A percentile compares a stretch with the other conserved stretches of the same genome.
phyloP scores from a whole-genome alignment of 441 rosid genomes.

The Jatropha multifida region DNA sequence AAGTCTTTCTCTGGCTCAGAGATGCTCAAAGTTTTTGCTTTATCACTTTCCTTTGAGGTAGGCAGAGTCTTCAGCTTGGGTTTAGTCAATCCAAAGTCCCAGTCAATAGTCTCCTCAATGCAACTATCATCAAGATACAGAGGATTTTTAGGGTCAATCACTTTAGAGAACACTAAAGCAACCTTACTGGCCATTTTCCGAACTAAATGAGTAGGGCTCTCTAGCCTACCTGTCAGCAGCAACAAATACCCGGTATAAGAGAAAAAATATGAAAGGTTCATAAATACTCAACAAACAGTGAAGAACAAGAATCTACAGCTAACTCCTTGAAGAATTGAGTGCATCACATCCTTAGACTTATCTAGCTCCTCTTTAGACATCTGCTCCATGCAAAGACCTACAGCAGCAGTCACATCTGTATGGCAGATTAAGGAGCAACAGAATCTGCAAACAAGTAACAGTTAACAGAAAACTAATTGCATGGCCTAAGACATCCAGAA shows the following conservation, averaged over 20 bases:
- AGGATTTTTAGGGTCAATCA: slow-evolving; percentile 85
- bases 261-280: slow-evolving; percentile 18
- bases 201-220: slow-evolving; percentile 69
- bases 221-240: slow-evolving; percentile 82
- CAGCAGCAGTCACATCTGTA: slow-evolving; percentile 84
- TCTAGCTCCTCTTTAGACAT: slow-evolving; percentile 87
- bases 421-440: slow-evolving; percentile 43
- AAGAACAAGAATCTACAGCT: slow-evolving; percentile 57
- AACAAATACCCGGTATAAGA: slow-evolving; percentile 28
- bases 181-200: slow-evolving; percentile 91
- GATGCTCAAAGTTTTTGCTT: slow-evolving; percentile 34
- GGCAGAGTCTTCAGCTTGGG: slow-evolving; percentile 35
- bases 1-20: slow-evolving; percentile 38
- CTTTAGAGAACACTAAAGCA: slow-evolving; percentile 83
- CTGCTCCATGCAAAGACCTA: slow-evolving; percentile 90
- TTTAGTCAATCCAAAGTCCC: slow-evolving; percentile 73
- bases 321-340: slow-evolving; percentile 92
- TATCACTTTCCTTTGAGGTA: slow-evolving; percentile 33
- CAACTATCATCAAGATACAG: slow-evolving; percentile 85
- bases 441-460: slow-evolving; percentile 23
- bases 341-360: slow-evolving; percentile 74
- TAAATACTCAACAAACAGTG: slow-evolving; percentile 22
- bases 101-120: slow-evolving; percentile 66
- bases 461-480: slow-evolving; percentile 11
- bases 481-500: slow-evolving; percentile 17